These are phyloP conservation scores for Talaromyces ruber DNA, from an alignment of 495 filamentous ascomycete species.

Conservation along the genomic window DNA sequence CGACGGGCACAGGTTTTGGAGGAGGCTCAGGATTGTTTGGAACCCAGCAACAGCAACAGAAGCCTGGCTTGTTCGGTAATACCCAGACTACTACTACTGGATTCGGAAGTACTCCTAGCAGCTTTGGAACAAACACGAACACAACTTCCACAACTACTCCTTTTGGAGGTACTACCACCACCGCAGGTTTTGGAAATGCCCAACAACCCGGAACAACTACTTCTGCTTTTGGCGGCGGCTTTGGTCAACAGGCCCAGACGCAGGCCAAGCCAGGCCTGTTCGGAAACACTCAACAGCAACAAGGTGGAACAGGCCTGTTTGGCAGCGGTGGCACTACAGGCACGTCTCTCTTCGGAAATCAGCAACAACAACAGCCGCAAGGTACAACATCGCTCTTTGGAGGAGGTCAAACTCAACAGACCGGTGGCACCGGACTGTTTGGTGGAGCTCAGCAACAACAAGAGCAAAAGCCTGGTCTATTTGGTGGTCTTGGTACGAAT, in stretches of 20 bases:
- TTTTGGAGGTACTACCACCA: slow-evolving; percentile 22
- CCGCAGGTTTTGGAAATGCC: slow-evolving; percentile 29
- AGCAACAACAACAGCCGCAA: slow-evolving; percentile 37
- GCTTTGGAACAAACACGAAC: slow-evolving; percentile 30
- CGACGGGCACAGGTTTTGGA: slow-evolving; percentile 26
- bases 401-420: slow-evolving; percentile 13
- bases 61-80: slow-evolving; percentile 22
- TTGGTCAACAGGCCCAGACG: slow-evolving; percentile 39
- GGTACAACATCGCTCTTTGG: slow-evolving; percentile 28
- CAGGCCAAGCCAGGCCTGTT: slow-evolving; percentile 31
- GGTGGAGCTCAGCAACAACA: slow-evolving; percentile 32
- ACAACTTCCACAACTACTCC: slow-evolving; percentile 23
- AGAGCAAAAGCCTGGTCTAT: slow-evolving; percentile 50
- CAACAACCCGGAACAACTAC: slow-evolving; percentile 25
- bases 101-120: slow-evolving; percentile 29
- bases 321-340: slow-evolving; percentile 25
- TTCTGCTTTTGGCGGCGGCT: slow-evolving; percentile 32
- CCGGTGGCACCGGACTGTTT: slow-evolving; percentile 24
- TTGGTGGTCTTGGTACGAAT: slow-evolving; percentile 32
- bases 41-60: slow-evolving; percentile 22
- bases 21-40: slow-evolving; percentile 37
- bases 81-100: slow-evolving; percentile 20
- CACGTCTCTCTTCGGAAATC: slow-evolving; percentile 32
- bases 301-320: slow-evolving; percentile 35
- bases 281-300: slow-evolving; percentile 27